Conservation (phyloP, 495 filamentous ascomycete species). For the Aspergillus egyptiacus region DNA sequence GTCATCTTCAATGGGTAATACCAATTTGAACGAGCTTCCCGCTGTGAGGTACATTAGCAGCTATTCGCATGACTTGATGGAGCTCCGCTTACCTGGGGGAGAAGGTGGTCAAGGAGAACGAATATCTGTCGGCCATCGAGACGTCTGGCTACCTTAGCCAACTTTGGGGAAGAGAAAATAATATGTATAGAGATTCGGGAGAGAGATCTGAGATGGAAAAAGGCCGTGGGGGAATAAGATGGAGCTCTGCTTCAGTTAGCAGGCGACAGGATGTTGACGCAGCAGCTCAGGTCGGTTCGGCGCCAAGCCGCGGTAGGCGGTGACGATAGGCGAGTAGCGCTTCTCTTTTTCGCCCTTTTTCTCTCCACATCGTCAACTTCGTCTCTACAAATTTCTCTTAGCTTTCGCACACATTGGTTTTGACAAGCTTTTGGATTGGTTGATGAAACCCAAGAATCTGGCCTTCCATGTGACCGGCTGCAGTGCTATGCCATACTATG, state of each 20-base stretch:
- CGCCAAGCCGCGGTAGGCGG: conserved; percentile 22
- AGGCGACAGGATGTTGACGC: conserved; percentile 35
- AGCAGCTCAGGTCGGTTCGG: conserved; percentile 23
- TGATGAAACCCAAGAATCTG: background rate
- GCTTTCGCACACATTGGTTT: conserved; percentile 4
- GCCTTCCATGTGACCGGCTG: conserved; percentile 13
- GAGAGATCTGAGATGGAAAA: conserved; percentile 13
- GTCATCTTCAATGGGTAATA: conserved; percentile 24
- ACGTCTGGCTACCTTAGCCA: conserved; percentile 14
- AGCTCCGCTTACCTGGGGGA: conserved; percentile 79
- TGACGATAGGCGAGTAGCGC: conserved; percentile 23
- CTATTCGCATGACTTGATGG: conserved; percentile 9
- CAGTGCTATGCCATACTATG: conserved; percentile 14
- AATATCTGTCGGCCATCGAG: conserved; percentile 95
- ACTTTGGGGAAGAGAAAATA: conserved; percentile 6
- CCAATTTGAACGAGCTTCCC: conserved; percentile 82
- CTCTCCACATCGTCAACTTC: conserved; percentile 14
- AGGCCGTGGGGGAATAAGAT: conserved; percentile 7
- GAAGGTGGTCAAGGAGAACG: conserved; percentile 99
- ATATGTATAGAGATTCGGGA: conserved; percentile 9
- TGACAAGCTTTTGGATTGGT: background rate
- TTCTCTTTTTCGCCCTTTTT: conserved; percentile 2
- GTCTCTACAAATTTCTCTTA: conserved; percentile 17
- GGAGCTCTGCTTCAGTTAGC: conserved; percentile 19
- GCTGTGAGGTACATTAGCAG: conserved; percentile 53